phyloP scores from a whole-genome alignment of 805 yeast genomes.

The Myxozyma geophila region DNA sequence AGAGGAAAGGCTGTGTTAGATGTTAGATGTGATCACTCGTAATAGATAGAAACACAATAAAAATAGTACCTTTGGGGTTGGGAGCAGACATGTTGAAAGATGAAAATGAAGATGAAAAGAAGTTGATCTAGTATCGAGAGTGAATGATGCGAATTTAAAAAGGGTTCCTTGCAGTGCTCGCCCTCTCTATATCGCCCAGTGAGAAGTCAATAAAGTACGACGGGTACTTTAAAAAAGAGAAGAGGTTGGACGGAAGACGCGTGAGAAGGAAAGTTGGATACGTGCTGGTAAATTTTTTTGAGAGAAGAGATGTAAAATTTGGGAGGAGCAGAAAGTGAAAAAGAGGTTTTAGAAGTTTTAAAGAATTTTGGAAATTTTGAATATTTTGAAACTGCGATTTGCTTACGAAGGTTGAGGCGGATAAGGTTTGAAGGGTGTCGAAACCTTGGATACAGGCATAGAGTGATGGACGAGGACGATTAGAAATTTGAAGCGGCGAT shows the following conservation, averaged over 20 bases:
- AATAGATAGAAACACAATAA: neutral
- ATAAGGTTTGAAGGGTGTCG: constrained; percentile 1
- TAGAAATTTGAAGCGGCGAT: no score
- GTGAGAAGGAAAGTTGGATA: neutral
- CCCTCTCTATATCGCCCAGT: constrained; percentile 36
- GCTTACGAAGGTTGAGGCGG: neutral
- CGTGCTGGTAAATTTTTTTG: neutral
- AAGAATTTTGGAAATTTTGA: neutral
- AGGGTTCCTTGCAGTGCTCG: constrained; percentile 49
- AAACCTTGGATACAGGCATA: neutral
- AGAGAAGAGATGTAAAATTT: neutral
- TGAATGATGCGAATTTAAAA: constrained; percentile 17
- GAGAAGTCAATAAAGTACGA: constrained; percentile 1
- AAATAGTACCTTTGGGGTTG: constrained; percentile 71
- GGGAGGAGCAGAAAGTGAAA: neutral
- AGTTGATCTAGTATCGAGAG: neutral
- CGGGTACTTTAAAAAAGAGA: neutral
- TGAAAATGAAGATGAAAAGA: neutral
- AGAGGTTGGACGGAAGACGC: neutral
- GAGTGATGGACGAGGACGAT: neutral
- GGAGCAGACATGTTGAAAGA: constrained; percentile 69
- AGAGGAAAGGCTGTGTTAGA: constrained; percentile 86
- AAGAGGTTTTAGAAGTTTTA: neutral
- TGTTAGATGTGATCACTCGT: neutral
- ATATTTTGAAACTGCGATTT: neutral